phyloP scores from a whole-genome alignment of 805 yeast genomes.

The Yamadazyma takamatsuzukensis region DNA sequence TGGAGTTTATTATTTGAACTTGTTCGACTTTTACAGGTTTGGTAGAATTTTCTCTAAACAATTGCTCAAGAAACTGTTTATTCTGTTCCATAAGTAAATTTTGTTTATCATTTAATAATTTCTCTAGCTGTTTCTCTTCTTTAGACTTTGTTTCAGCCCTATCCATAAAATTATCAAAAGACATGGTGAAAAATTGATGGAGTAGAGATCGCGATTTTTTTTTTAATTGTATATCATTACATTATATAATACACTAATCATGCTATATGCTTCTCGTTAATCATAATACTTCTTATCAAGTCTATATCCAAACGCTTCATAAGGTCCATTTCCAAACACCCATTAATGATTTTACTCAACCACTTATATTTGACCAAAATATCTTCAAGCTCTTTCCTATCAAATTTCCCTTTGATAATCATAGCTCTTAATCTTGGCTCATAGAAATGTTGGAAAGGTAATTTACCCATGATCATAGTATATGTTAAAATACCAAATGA shows the following conservation, averaged over 20 bases:
- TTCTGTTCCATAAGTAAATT: slow-evolving; percentile 29
- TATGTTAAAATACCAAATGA: slow-evolving; percentile 79
- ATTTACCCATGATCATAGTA: slow-evolving; percentile 66
- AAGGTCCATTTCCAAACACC: slow-evolving; percentile 52
- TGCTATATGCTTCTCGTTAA: slow-evolving; percentile 6
- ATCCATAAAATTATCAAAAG: too few relatives aligned
- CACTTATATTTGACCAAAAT: slow-evolving; percentile 19
- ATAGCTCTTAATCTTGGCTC: slow-evolving; percentile 74
- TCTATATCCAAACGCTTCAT: slow-evolving; percentile 51
- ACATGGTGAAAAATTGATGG: too few relatives aligned
- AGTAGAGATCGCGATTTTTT: neutral
- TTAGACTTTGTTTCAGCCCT: slow-evolving; percentile 17
- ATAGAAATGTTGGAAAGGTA: slow-evolving; percentile 83
- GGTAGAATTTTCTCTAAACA: slow-evolving; percentile 29
- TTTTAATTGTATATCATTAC: neutral
- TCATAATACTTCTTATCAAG: slow-evolving; percentile 20
- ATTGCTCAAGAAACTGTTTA: slow-evolving; percentile 27
- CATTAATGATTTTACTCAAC: slow-evolving; percentile 38
- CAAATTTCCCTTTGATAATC: slow-evolving; percentile 66
- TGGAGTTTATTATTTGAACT: slow-evolving; percentile 48
- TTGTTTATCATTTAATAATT: slow-evolving; percentile 25
- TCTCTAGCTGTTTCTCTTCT: slow-evolving; percentile 25
- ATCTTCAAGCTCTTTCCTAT: slow-evolving; percentile 35
- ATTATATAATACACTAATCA: too few relatives aligned
- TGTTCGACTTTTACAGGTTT: slow-evolving; percentile 41